Conservation (phyloP, 495 filamentous ascomycete species). For the Aspergillus steynii region DNA sequence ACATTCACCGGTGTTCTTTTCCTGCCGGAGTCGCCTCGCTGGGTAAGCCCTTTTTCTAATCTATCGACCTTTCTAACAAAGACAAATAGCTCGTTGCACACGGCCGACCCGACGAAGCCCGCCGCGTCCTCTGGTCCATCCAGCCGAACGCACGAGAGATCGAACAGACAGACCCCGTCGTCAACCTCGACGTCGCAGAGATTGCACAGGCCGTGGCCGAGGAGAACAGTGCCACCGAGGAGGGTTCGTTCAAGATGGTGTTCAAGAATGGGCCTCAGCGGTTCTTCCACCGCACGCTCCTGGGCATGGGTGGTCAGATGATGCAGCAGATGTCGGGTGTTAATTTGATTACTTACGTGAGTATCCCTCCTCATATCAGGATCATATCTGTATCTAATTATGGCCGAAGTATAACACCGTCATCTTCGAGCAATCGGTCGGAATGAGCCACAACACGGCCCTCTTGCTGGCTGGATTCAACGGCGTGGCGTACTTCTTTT, state of each 20-base stretch:
- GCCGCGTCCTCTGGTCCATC: slow-evolving; percentile 33
- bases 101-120: slow-evolving; percentile 30
- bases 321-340: slow-evolving; percentile 49
- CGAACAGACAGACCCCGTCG: slow-evolving; percentile 25
- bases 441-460: slow-evolving; percentile 41
- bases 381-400: too few species aligned
- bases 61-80: not conserved
- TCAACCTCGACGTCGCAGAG: slow-evolving; percentile 29
- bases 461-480: slow-evolving; percentile 49
- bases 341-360: slow-evolving; percentile 45
- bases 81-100: slow-evolving; percentile 31
- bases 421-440: slow-evolving; percentile 37
- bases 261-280: slow-evolving; percentile 40
- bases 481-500: slow-evolving; percentile 47
- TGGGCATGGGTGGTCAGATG: slow-evolving; percentile 43
- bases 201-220: slow-evolving; percentile 33
- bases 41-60: slow-evolving; percentile 29
- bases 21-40: slow-evolving; percentile 57
- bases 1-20: slow-evolving; percentile 47
- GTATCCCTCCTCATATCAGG: slow-evolving; percentile 1
- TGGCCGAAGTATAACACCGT: slow-evolving; percentile 32
- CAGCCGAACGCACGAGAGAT: slow-evolving; percentile 33
- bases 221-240: slow-evolving; percentile 27
- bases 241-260: slow-evolving; percentile 30
- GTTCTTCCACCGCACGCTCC: slow-evolving; percentile 32